These are phyloP conservation scores for Chaetothyriales sp. DNA, from an alignment of 2,329 filamentous ascomycete species.

Conservation along the genomic window DNA sequence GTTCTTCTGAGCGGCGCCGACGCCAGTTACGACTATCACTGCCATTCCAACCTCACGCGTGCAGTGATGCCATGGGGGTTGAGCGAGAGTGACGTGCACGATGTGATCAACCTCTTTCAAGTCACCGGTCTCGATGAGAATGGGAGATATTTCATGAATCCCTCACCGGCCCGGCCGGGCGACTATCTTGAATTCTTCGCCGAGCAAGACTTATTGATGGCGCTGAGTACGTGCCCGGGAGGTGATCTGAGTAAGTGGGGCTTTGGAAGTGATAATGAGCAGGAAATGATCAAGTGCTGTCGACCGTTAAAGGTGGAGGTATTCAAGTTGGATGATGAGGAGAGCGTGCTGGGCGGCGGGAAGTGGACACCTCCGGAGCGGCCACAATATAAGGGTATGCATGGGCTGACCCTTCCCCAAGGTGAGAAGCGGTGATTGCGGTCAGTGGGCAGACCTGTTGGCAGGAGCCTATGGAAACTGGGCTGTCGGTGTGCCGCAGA, in stretches of 20 bases:
- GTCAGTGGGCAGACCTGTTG: neutral
- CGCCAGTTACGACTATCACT: conserved; percentile 61
- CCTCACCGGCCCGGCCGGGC: conserved; percentile 33
- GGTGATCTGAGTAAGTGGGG: conserved; percentile 74
- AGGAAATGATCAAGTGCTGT: conserved; percentile 59
- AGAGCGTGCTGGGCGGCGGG: conserved; percentile 33
- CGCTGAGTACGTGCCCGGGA: conserved; percentile 57
- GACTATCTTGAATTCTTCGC: conserved; percentile 64
- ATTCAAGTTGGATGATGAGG: conserved; percentile 44
- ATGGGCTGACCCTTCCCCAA: conserved; percentile 47
- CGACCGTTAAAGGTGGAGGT: conserved; percentile 63
- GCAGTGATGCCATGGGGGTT: conserved; percentile 57
- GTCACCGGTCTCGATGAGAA: conserved; percentile 62
- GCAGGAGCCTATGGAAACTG: neutral
- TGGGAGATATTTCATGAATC: conserved; percentile 61
- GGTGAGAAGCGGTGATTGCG: conserved; percentile 16
- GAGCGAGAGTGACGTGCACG: conserved; percentile 62
- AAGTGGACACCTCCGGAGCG: conserved; percentile 51
- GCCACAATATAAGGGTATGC: conserved; percentile 50
- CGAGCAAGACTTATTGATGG: conserved; percentile 59
- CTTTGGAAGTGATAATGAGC: conserved; percentile 46
- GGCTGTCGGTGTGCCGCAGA: neutral
- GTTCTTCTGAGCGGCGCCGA: conserved; percentile 51
- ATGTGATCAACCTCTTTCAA: conserved; percentile 78
- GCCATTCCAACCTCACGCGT: conserved; percentile 66